These are phyloP conservation scores for Moricandia arvensis DNA, from an alignment of 345 rosid genomes.

Conservation along the genomic window DNA sequence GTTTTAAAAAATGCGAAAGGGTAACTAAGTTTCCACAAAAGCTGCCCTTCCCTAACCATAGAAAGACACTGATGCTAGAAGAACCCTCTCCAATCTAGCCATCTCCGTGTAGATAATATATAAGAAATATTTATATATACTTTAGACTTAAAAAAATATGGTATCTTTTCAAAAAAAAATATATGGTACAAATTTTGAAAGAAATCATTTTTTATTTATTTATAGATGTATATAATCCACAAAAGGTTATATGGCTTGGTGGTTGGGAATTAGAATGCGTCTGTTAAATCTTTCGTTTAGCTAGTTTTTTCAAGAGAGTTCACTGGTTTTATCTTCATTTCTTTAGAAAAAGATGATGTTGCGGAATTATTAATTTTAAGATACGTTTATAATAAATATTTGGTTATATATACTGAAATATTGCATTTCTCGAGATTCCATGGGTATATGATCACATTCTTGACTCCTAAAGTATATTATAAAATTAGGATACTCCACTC, in stretches of 20 bases:
- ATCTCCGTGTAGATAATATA: constrained; percentile 25
- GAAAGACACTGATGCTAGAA: constrained; percentile 31
- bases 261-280: constrained; percentile 21
- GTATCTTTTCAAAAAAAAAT: too few relatives aligned
- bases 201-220: constrained; percentile 1
- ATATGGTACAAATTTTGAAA: constrained; percentile 8
- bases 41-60: constrained; percentile 37
- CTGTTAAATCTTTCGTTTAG: neutral
- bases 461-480: constrained; percentile 23
- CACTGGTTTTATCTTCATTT: neutral
- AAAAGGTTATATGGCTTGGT: constrained; percentile 8
- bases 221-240: neutral
- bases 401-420: neutral
- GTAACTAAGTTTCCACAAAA: constrained; percentile 25
- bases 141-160: neutral
- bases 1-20: constrained; percentile 10
- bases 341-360: neutral
- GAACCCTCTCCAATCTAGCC: constrained; percentile 24
- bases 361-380: neutral
- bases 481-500: constrained; percentile 14
- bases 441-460: constrained; percentile 20
- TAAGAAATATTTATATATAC: constrained; percentile 9
- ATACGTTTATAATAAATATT: neutral
- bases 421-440: constrained; percentile 20
- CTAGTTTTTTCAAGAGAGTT: neutral